Evolutionary conservation across 1,284 basidiomycete genomes (phyloP).

Genomic region (Sporisorium scitamineum): DNA sequence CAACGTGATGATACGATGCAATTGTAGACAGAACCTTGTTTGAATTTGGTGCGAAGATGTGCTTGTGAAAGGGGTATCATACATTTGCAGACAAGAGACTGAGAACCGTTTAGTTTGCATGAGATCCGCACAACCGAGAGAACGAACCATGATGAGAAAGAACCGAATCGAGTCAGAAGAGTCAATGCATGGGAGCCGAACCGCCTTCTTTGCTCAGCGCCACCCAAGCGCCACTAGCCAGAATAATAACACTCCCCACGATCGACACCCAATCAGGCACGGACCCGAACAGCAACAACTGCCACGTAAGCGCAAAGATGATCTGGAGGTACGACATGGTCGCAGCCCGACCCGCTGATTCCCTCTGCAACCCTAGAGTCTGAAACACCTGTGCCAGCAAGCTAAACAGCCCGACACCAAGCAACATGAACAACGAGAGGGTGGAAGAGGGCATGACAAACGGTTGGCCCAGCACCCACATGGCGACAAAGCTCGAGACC

Average conservation of each 20-base stretch:
- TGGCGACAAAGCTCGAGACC: conserved; percentile 72
- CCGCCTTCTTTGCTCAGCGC: conserved; percentile 29
- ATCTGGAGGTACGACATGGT: conserved; percentile 53
- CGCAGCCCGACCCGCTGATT: conserved; percentile 51
- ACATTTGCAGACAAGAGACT: conserved; percentile 18
- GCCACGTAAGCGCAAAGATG: conserved; percentile 46
- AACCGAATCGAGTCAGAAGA: neutral
- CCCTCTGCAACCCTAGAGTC: conserved; percentile 53
- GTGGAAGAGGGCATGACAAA: conserved; percentile 42
- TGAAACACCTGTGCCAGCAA: conserved; percentile 53
- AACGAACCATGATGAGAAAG: neutral
- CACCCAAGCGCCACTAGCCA: conserved; percentile 47
- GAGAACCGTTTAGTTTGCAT: neutral
- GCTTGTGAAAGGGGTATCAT: conserved; percentile 12
- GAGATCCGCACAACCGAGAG: neutral
- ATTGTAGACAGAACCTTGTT: neutral
- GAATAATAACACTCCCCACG: conserved; percentile 35
- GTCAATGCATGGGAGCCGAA: conserved; percentile 30
- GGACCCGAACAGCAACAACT: conserved; percentile 34
- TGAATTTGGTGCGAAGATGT: conserved; percentile 1
- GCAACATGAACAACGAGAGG: conserved; percentile 32
- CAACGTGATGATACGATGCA: neutral
- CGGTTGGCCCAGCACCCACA: conserved; percentile 34
- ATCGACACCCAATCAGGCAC: conserved; percentile 43
- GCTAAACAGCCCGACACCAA: conserved; percentile 50